Evolutionary conservation across 306 rosid species (phyloP), one percentile per base, ranked within the genome.

Genomic region (Lathyrus aphaca): DNA sequence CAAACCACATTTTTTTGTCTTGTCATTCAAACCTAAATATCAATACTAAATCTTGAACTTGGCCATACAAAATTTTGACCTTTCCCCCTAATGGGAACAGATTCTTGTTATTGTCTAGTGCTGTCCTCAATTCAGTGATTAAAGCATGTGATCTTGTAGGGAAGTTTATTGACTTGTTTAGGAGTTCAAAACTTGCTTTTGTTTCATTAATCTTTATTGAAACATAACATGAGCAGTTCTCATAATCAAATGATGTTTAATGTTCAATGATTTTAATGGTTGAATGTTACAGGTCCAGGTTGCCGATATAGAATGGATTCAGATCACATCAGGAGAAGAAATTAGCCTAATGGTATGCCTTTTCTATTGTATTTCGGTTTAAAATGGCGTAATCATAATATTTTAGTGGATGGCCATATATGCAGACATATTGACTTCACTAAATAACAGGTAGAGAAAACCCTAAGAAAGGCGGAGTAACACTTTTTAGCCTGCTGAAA

Each of bases 301-400:
- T 83, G 96, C 86, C 9, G 97, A 90, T 81, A 73, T 90, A 32
- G 96, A 93, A 66, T 90, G 98, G 98, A 85, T 93, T 61, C 83
- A 79, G 86, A 85, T 93, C 69, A 68, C 57, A 5, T 80, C 97
- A 37, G 86, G 81, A 63, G 91, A 85, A 70, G 96, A 86, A 76
- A 84, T 90, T 68, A 86, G 87, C 87, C 79, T 93, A 23, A 82
- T 90, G 94, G 97, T 91, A 79, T 48, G 81, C 66, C 62, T 60
- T 82, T 29, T 53, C 63, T 65, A 50, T 74, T 32, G 39, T 48
- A 59, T 49, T 71, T 57, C 45, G 43, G 45, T 69, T 37, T 53
- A 64, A 57, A 69, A 66, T 64, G 63, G 40, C 57, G 55, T 64
- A 17, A 37, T 55, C 59, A 12, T 14, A 42, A 48, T 30, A 56